A percentile compares a stretch with the other conserved stretches of the same genome.
Evolutionary conservation across 192 early-diverging fungal genomes (phyloP).

Genomic region (Coemansia guatemalensis): DNA sequence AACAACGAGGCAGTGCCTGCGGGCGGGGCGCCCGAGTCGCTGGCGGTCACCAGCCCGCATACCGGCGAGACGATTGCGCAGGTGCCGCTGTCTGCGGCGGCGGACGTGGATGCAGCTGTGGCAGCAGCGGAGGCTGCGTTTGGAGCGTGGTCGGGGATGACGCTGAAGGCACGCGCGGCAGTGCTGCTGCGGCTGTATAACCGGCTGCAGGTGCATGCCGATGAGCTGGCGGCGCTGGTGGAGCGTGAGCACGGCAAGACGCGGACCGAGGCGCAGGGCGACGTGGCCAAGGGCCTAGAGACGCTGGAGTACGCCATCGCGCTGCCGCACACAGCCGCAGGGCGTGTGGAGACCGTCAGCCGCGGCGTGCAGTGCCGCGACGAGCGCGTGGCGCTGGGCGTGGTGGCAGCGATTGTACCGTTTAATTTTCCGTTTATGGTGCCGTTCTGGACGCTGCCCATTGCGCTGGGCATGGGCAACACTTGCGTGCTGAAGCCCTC

Average conservation of each 20-base stretch:
- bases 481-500: constrained; percentile 77
- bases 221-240: constrained; percentile 71
- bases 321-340: constrained; percentile 63
- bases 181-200: constrained; percentile 63
- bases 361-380: constrained; percentile 68
- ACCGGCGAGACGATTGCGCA: constrained; percentile 63
- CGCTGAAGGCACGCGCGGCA: constrained; percentile 69
- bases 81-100: constrained; percentile 59
- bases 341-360: constrained; percentile 64
- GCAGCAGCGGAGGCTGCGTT: constrained; percentile 57
- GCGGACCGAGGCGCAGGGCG: constrained; percentile 66
- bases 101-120: constrained; percentile 65
- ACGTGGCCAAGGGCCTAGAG: constrained; percentile 75
- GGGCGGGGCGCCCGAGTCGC: constrained; percentile 1
- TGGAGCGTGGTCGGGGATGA: constrained; percentile 59
- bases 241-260: constrained; percentile 83
- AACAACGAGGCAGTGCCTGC: constrained; percentile 20
- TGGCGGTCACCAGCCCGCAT: constrained; percentile 66
- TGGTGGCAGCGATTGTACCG: constrained; percentile 76
- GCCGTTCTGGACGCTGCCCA: constrained; percentile 79
- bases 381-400: constrained; percentile 65
- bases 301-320: constrained; percentile 76
- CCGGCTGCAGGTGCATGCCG: constrained; percentile 55
- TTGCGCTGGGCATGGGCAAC: constrained; percentile 70
- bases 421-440: constrained; percentile 89